Base-by-base conservation (phyloP, 306 rosid species). In the Quercus ilex region DNA sequence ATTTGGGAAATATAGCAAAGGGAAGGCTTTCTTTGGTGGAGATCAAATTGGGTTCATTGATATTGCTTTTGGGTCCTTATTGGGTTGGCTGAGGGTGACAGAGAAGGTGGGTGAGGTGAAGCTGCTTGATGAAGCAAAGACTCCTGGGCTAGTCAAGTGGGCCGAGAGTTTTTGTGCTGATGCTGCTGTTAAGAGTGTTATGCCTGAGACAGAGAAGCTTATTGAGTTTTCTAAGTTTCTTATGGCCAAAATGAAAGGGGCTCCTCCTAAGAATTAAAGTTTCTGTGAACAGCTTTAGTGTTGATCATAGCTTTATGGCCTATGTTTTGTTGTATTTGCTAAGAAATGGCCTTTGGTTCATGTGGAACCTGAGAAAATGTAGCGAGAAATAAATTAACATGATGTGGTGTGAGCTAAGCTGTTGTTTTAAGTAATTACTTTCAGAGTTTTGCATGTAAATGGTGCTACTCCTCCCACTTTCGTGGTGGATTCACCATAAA, bases 141-240 rank as follows among this genome's bases (percentile, higher is more conserved):
- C 84, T 14, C 91, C 91, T n/a, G 71, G 74, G 4, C 38, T 92
- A 43, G 56, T 41, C 31, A 83, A 83, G 68, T 92, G 94, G 93
- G 87, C 88, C 2, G 75, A 81, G 14, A 70, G 20, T 4, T 88
- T 88, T 19, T 64, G 81, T 64, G 85, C 86, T 9, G 64, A 88
- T 72, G 75, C 5, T 31, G 78, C 89, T 68, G 97, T 92, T 12
- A 84, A 80, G 60, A 78, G 74, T 68, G 79, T 85, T 55, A 46
- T 90, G 82, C 97, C 92, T 0, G 88, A 90, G 18, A 88, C 84
- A 0, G 83, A 15, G 28, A 88, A 83, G 89, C 91, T 92, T 60
- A 5, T 81, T 6, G 92, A 87, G 86, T 83, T 80, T 73, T 78
- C 85, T 25, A 80, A 82, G 85, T 0, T 73, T 0, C 3, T 88